These are phyloP conservation scores for Ensete glaucum DNA, from an alignment of 176 grass and related monocot species.

Conservation along the genomic window DNA sequence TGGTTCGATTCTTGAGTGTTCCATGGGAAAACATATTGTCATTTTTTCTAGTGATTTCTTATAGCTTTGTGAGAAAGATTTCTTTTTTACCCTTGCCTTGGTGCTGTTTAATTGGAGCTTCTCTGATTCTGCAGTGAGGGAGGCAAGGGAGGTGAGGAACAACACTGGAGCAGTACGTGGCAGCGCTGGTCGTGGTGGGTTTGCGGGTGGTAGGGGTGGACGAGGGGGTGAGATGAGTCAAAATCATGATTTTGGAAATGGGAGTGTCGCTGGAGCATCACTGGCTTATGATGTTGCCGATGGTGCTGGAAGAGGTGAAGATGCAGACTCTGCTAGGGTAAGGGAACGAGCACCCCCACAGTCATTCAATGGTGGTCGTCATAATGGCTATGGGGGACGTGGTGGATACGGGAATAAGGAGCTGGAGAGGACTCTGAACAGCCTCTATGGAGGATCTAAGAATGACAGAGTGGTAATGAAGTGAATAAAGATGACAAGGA, in stretches of 20 bases:
- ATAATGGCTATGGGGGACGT: conserved; percentile 3
- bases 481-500: conserved; percentile 9
- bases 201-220: conserved; percentile 15
- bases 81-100: not conserved
- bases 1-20: not conserved
- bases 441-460: conserved; percentile 9
- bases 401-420: conserved; percentile 17
- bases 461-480: conserved; percentile 14
- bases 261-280: not conserved
- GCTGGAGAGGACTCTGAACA: conserved; percentile 15
- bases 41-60: not conserved
- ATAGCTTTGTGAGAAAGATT: not conserved
- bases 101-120: not conserved
- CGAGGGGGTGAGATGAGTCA: conserved; percentile 9
- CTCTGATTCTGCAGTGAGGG: conserved; percentile 10
- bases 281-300: not conserved
- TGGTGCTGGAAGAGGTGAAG: conserved; percentile 1
- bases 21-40: not conserved
- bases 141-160: conserved; percentile 7
- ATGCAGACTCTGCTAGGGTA: conserved; percentile 1
- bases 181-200: not conserved
- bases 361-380: not conserved
- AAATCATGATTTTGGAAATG: conserved; percentile 7
- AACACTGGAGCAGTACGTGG: conserved; percentile 6
- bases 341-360: conserved; percentile 7